Percentiles rank a stretch among this genome's conserved stretches.
Evolutionary conservation across 2,329 filamentous ascomycete genomes (phyloP).

Genomic region (Anthostomella pinea): DNA sequence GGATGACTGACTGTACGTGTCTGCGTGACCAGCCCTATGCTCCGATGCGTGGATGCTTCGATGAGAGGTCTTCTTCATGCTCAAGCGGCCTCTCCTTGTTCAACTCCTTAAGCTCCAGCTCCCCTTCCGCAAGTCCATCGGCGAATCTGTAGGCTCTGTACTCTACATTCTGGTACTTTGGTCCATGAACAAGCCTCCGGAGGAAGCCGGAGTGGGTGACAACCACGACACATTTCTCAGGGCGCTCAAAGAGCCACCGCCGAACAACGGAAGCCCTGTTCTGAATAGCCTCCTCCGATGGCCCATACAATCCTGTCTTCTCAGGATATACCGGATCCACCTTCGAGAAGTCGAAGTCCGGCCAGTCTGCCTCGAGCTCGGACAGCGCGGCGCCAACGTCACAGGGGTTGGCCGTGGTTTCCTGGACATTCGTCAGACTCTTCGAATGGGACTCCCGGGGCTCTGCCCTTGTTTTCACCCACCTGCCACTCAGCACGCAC

Average conservation of each 20-base stretch:
- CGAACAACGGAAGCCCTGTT: constrained; percentile 26
- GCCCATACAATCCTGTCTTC: constrained; percentile 31
- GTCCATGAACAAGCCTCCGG: constrained; percentile 23
- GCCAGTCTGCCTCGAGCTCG: constrained; percentile 27
- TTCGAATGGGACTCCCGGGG: not conserved
- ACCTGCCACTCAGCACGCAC: constrained; percentile 35
- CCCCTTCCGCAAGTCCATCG: constrained; percentile 9
- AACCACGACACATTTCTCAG: constrained; percentile 30
- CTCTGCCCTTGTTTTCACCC: constrained; percentile 5
- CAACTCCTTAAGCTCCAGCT: constrained; percentile 18
- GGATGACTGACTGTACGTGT: too few relatives aligned
- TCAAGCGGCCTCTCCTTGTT: constrained; percentile 5
- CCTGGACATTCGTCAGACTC: constrained; percentile 20
- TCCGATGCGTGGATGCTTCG: not conserved
- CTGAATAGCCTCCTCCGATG: constrained; percentile 26
- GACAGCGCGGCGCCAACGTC: constrained; percentile 26
- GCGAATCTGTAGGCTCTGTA: constrained; percentile 27
- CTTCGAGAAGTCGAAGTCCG: constrained; percentile 30
- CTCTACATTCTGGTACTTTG: constrained; percentile 30
- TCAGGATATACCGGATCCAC: constrained; percentile 31
- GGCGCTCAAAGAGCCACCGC: constrained; percentile 27
- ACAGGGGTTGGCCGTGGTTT: constrained; percentile 31
- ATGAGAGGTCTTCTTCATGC: not conserved
- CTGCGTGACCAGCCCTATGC: too few relatives aligned
- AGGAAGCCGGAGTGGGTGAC: constrained; percentile 34